Evolutionary conservation across 1,284 basidiomycete species (phyloP).

Genomic region (Ustilago trichophora): DNA sequence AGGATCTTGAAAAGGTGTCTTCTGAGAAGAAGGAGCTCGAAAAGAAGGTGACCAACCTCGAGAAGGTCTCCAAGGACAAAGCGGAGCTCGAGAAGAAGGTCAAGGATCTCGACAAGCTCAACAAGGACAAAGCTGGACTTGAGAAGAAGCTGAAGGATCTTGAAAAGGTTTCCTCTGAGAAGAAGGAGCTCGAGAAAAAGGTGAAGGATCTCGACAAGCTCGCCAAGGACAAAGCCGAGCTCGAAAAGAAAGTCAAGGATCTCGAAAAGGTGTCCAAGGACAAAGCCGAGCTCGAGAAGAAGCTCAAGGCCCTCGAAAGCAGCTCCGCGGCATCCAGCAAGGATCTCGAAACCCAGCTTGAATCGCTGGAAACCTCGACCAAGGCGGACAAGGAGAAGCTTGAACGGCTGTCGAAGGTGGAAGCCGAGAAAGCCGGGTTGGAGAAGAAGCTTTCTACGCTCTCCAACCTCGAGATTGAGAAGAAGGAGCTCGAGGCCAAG

Average conservation of each 20-base stretch:
- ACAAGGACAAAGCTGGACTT: conserved; percentile 13
- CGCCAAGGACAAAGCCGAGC: conserved; percentile 3
- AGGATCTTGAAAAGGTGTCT: conserved; percentile 22
- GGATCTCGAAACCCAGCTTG: conserved; percentile 8
- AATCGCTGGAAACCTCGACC: too few species aligned
- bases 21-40: conserved; percentile 36
- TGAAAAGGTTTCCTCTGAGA: conserved; percentile 27
- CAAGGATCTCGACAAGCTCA: not conserved
- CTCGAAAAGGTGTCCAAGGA: conserved; percentile 67
- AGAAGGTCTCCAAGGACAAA: conserved; percentile 35
- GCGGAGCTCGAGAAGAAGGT: conserved; percentile 62
- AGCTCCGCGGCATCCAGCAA: too few species aligned
- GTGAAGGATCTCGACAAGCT: conserved; percentile 4
- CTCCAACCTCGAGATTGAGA: too few species aligned
- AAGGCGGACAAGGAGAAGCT: conserved; percentile 51
- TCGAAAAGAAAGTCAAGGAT: conserved; percentile 2
- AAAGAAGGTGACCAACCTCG: conserved; percentile 4
- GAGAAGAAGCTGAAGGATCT: conserved; percentile 19
- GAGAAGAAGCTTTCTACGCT: too few species aligned
- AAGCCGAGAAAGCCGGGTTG: too few species aligned
- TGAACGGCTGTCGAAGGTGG: conserved; percentile 13
- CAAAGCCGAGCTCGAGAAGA: conserved; percentile 1
- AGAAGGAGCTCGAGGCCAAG: conserved; percentile 5
- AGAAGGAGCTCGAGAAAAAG: conserved; percentile 12
- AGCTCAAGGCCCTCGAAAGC: too few species aligned